Percentiles rank a stretch among this genome's conserved stretches.
Evolutionary conservation across 192 early-diverging fungal species (phyloP).

Genomic region (Coemansia asiatica): DNA sequence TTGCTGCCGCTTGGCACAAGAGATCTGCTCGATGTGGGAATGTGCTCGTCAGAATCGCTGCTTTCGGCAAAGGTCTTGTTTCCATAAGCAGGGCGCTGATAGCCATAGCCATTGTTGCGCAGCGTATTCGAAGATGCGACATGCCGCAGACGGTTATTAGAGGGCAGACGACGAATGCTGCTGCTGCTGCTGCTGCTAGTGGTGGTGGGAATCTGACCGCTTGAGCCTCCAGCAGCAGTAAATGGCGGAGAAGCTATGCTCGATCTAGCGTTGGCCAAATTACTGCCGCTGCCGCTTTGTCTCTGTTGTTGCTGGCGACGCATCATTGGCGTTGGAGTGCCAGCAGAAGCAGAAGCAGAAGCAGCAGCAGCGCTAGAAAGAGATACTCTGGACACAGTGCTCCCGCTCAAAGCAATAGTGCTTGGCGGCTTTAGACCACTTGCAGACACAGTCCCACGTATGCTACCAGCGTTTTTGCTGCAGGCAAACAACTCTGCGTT

Average conservation of each 20-base stretch:
- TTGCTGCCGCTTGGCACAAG: neutral
- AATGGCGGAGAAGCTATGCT: neutral
- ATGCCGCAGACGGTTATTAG: neutral
- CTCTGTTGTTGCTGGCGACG: neutral
- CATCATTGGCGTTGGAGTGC: neutral
- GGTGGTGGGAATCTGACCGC: neutral
- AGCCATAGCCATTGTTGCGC: neutral
- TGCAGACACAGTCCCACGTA: neutral
- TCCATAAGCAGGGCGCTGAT: neutral
- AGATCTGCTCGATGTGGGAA: neutral
- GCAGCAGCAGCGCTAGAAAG: neutral
- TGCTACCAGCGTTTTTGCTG: neutral
- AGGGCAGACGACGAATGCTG: constrained; percentile 1
- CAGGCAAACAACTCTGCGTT: constrained; percentile 2
- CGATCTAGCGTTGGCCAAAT: neutral
- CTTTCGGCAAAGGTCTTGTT: neutral
- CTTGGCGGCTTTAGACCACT: neutral
- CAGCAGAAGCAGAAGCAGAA: neutral
- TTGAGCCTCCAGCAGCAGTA: neutral
- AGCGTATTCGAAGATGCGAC: neutral
- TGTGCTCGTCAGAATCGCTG: neutral
- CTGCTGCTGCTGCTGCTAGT: too few species aligned
- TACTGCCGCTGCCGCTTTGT: neutral
- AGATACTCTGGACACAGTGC: neutral
- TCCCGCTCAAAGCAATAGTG: neutral